Percentiles rank a stretch among this genome's conserved stretches.
phyloP scores from a whole-genome alignment of 2,329 filamentous ascomycete genomes.

The Neopestalotiopsis sp. region DNA sequence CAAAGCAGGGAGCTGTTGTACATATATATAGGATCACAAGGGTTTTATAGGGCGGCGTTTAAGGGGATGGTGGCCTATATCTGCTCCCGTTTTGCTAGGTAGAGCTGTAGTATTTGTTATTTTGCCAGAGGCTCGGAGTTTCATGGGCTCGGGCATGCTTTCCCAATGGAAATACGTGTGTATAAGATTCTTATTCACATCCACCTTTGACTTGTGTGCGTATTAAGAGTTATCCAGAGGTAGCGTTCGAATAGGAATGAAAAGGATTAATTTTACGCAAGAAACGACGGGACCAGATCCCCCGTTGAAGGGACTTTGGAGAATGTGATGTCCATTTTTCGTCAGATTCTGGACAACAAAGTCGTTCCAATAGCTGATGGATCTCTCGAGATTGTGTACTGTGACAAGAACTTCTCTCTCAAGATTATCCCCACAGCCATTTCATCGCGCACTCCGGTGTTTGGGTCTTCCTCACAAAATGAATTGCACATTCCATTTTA shows the following conservation, averaged over 20 bases:
- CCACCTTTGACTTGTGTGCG: too few species aligned
- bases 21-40: background rate
- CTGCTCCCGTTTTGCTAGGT: conserved; percentile 1
- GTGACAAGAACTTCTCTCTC: background rate
- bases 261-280: background rate
- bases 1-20: background rate
- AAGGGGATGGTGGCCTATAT: background rate
- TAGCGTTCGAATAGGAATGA: background rate
- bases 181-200: background rate
- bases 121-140: background rate
- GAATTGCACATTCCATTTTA: too few species aligned
- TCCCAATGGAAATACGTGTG: background rate
- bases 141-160: background rate
- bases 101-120: background rate
- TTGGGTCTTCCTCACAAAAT: background rate
- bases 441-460: background rate
- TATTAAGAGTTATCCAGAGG: too few species aligned
- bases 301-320: background rate
- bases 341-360: background rate
- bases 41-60: background rate
- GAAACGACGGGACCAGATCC: too few species aligned
- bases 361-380: background rate
- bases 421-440: background rate
- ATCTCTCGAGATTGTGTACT: background rate
- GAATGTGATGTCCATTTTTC: background rate